Evolutionary conservation across 2,329 filamentous ascomycete species (phyloP).

Genomic region (Sporothrix sp.): DNA sequence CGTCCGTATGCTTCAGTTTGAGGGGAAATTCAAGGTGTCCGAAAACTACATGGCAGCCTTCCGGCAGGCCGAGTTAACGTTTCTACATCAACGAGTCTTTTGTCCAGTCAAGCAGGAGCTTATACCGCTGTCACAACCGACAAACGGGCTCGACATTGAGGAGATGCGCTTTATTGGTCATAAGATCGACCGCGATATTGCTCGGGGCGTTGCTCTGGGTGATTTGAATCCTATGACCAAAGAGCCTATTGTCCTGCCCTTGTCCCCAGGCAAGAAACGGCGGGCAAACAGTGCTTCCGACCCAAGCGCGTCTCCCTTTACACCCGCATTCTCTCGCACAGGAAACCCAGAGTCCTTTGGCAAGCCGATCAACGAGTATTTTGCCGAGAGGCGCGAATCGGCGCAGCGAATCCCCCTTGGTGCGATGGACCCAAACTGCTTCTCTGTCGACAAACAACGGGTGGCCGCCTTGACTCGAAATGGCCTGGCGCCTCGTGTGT

Average conservation of each 20-base stretch:
- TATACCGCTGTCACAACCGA: slow-evolving; percentile 63
- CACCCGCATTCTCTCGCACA: neutral
- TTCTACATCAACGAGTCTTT: slow-evolving; percentile 89
- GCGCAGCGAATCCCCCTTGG: slow-evolving; percentile 42
- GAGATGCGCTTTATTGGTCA: slow-evolving; percentile 76
- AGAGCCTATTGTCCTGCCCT: slow-evolving; percentile 40
- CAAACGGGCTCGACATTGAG: slow-evolving; percentile 51
- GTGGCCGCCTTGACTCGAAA: slow-evolving; percentile 40
- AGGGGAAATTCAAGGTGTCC: slow-evolving; percentile 75
- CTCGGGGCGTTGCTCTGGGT: slow-evolving; percentile 65
- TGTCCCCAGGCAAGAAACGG: slow-evolving; percentile 33
- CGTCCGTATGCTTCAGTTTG: slow-evolving; percentile 75
- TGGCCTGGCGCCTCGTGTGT: slow-evolving; percentile 44
- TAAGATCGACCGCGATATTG: slow-evolving; percentile 57
- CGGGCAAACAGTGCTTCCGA: slow-evolving; percentile 25
- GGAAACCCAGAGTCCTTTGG: slow-evolving; percentile 19
- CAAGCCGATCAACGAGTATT: slow-evolving; percentile 48
- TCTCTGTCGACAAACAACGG: slow-evolving; percentile 40
- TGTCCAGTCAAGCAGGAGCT: slow-evolving; percentile 63
- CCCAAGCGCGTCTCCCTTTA: slow-evolving; percentile 13
- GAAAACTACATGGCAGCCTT: slow-evolving; percentile 73
- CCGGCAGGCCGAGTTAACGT: slow-evolving; percentile 79
- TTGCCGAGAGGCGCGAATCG: slow-evolving; percentile 35
- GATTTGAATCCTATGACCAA: slow-evolving; percentile 90
- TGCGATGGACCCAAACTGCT: slow-evolving; percentile 55